A percentile compares a stretch with the other conserved stretches of the same genome.
Evolutionary conservation across 495 filamentous ascomycete species (phyloP).

Genomic region (Hyaloscypha hepaticicola): DNA sequence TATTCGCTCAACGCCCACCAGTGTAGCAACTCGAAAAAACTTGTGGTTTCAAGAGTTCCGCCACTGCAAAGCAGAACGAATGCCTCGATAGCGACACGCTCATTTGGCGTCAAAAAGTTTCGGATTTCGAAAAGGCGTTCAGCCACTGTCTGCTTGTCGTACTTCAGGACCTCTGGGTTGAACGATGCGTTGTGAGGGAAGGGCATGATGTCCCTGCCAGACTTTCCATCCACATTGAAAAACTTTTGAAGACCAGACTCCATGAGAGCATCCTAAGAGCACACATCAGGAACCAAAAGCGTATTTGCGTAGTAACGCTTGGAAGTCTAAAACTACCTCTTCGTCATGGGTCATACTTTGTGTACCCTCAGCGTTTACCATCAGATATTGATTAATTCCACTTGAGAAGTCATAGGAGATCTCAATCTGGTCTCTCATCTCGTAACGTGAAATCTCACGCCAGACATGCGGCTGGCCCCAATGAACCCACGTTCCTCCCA

Average conservation of each 20-base stretch:
- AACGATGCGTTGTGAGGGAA: neutral
- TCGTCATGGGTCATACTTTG: neutral
- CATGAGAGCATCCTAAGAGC: neutral
- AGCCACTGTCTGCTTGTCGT: neutral
- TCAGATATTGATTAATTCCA: neutral
- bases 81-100: neutral
- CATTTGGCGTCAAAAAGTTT: neutral
- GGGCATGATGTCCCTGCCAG: neutral
- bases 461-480: constrained; percentile 19
- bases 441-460: constrained; percentile 31
- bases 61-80: constrained; percentile 6
- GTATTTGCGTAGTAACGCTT: no score
- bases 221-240: neutral
- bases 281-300: neutral
- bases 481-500: constrained; percentile 41
- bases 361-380: neutral
- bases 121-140: neutral
- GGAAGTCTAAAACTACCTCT: neutral
- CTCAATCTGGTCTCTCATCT: constrained; percentile 20
- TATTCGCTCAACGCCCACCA: constrained; percentile 9
- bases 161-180: neutral
- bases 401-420: constrained; percentile 1
- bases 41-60: constrained; percentile 11
- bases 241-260: neutral
- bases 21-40: constrained; percentile 8